Conservation (phyloP, 345 rosid genomes). For the Carallia pectinifolia region DNA sequence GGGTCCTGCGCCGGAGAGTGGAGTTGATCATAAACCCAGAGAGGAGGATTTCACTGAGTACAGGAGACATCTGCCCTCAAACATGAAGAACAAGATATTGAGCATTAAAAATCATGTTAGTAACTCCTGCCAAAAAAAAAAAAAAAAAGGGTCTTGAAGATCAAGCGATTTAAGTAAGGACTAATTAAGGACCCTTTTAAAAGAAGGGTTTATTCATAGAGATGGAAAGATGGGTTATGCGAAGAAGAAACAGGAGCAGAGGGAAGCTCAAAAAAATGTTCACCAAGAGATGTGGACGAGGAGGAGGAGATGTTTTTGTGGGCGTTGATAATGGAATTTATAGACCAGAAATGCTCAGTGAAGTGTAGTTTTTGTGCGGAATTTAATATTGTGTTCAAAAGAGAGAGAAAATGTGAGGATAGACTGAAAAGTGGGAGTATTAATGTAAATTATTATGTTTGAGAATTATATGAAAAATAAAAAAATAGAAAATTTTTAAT, state of each 20-base stretch:
- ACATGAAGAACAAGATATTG: constrained; percentile 3
- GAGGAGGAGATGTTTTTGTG: background rate
- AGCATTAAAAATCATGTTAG: background rate
- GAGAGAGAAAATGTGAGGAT: too few relatives aligned
- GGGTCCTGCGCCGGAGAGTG: constrained; percentile 27
- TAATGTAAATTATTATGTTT: too few relatives aligned
- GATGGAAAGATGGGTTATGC: background rate
- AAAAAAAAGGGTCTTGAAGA: background rate
- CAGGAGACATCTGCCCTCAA: constrained; percentile 25
- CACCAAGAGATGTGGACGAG: background rate
- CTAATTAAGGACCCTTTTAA: background rate
- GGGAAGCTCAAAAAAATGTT: background rate
- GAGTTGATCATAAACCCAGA: constrained; percentile 27
- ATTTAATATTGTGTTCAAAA: too few relatives aligned
- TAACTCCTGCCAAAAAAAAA: background rate
- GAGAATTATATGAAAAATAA: too few relatives aligned
- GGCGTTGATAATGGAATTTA: background rate
- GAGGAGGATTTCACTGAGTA: constrained; percentile 25
- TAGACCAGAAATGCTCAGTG: background rate
- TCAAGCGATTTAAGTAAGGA: background rate
- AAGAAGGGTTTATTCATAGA: background rate
- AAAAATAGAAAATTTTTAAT: too few relatives aligned
- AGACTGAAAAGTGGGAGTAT: too few relatives aligned
- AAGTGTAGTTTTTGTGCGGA: too few relatives aligned
- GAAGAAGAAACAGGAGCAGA: background rate